Evolutionary conservation across 2,329 filamentous ascomycete species (phyloP), one percentile per base, ranked within the genome.

Genomic region (Epichloe gansuensis): DNA sequence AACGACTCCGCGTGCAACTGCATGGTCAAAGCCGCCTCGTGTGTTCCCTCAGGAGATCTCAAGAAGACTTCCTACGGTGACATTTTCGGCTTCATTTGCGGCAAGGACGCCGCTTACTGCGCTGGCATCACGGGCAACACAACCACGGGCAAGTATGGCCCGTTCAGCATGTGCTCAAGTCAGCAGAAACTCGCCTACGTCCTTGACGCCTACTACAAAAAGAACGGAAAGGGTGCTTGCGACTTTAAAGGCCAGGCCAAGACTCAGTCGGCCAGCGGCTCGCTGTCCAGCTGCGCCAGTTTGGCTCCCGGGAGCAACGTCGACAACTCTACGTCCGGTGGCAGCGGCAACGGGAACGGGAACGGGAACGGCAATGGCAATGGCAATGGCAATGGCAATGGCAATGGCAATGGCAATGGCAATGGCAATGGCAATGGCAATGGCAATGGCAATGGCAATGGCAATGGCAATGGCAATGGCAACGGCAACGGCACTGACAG

Each of bases 1-100:
- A 88, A 97, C 72, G 65, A 80, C 42, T 65, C 81, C 43, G 82
- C 95, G 44, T 98, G 93, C 78, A 69, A 75, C 54, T 98, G 93
- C 80, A 95, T 96, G 88, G 78, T 80, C 67, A 74, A 80, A 58
- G 82, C 81, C 77, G 69, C 95, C 53, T 73, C 74, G 54, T 98
- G 93, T 72, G 77, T 78, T 25, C 81, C 89, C 55, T 73, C 78
- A 43, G 69, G 75, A 47, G 68, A 69, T 60, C 72, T 89, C 23
- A 71, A 77, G 58, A 67, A 73, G 48, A 73, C 82, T 49, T 71
- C 80, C 53, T 86, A 82, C 62, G 80, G 77, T 48, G 71, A 77
- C n/a, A 78, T 93, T 60, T 97, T 97, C 69, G 75, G 75, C 67
- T 82, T 72, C 67, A 79, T 91, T 68, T 93, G 88, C 70, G 85